Base-by-base conservation (phyloP, 768 basidiomycete species). In the Amylocystis lapponica region DNA sequence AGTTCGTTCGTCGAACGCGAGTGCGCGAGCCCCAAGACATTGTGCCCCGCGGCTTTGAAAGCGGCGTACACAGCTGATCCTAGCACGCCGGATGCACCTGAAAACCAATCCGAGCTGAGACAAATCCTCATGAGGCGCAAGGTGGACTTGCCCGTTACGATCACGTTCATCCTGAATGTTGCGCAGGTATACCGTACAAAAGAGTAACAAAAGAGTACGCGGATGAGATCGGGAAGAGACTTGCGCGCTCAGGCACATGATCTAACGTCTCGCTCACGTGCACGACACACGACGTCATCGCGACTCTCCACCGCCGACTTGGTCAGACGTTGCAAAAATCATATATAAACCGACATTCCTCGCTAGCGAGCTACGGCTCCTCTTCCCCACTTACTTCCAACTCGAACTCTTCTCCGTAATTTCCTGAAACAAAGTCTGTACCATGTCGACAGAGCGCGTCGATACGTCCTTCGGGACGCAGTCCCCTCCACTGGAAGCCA, bases 61-160 rank as follows among this genome's bases (percentile, higher is more conserved):
- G 84, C 80, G 20, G 68, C 58, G 58, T 75, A 76, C 8, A 95
- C 78, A 1, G 88, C 88, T 6, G 83, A 70, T 9, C 95, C 95
- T 10, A 98, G 77, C 8, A 97, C 76, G 22, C 95, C 95, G 27
- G 91, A 94, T 43, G 93, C 93, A 49, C 93, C 93, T 93, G 64
- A 23, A 13, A 42, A 44, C 27, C 20, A 12, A 33, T 23, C 8
- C 16, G 31, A 30, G 10, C 31, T 14, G 45, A 32, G 13, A 45
- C 39, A 43, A 42, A 26, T 36, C 31, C 30, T 39, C n/a, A 32
- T 21, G 19, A 35, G 35, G 32, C 22, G 27, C 23, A 32, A 22
- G 25, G 6, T 36, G 50, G 44, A 33, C 61, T 54, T 58, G 70
- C 81, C 81, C 66, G 81, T 83, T 41, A 83, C 59, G 14, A 81